Evolutionary conservation across 306 rosid genomes (phyloP).

Genomic region (Crataegus laevigata): DNA sequence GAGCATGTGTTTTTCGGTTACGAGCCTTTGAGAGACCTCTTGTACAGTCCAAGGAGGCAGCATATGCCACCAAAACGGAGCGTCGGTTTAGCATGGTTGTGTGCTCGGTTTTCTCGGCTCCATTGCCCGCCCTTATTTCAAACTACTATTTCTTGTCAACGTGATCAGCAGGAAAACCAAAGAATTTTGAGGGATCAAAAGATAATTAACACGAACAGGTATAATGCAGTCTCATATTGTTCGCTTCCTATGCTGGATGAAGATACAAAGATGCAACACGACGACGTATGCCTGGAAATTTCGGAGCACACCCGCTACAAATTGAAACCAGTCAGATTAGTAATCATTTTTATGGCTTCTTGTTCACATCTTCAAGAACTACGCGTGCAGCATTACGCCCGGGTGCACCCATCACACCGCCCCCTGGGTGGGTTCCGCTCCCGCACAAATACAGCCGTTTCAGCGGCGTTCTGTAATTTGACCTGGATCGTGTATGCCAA

Average conservation of each 20-base stretch:
- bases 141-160: too few relatives aligned
- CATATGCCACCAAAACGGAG: too few relatives aligned
- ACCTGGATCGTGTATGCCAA: constrained; percentile 41
- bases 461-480: constrained; percentile 70
- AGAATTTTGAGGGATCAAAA: not conserved
- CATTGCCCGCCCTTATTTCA: too few relatives aligned
- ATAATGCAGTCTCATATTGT: not conserved
- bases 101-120: too few relatives aligned
- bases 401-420: constrained; percentile 96
- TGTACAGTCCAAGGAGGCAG: not conserved
- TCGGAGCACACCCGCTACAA: not conserved
- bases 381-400: constrained; percentile 83
- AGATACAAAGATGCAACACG: not conserved
- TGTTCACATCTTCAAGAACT: constrained; percentile 53
- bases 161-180: not conserved
- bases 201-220: not conserved
- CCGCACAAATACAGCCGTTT: constrained; percentile 69
- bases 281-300: not conserved
- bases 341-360: constrained; percentile 12
- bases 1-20: not conserved
- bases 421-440: constrained; percentile 91
- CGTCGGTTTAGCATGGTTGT: too few relatives aligned
- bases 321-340: not conserved
- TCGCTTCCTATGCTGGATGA: not conserved
- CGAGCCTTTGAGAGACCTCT: not conserved